A percentile compares a stretch with the other conserved stretches of the same genome.
Evolutionary conservation across 805 yeast genomes (phyloP).

Genomic region (Barnettozyma sp.): DNA sequence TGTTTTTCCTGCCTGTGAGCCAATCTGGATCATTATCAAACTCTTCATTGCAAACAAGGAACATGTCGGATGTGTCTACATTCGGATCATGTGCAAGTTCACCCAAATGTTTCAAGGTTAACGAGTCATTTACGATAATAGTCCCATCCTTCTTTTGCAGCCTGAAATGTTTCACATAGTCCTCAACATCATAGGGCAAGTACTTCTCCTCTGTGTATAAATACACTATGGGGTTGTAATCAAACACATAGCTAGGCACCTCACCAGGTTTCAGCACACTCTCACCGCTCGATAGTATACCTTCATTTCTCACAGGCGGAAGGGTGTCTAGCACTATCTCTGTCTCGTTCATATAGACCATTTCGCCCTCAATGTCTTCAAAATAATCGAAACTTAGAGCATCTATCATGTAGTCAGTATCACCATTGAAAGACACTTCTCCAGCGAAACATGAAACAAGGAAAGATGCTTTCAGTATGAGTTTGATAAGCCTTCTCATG

Average conservation of each 20-base stretch:
- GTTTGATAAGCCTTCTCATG: too few species aligned
- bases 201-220: constrained; percentile 85
- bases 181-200: constrained; percentile 72
- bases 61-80: constrained; percentile 35
- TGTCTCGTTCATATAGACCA: constrained; percentile 8
- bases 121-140: constrained; percentile 27
- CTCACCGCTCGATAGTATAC: constrained; percentile 28
- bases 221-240: constrained; percentile 72
- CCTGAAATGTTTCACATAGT: constrained; percentile 61
- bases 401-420: not conserved
- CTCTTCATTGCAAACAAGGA: constrained; percentile 60
- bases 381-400: constrained; percentile 15
- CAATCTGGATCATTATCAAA: constrained; percentile 74
- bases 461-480: too few species aligned
- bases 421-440: too few species aligned
- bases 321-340: too few species aligned
- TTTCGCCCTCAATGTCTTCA: constrained; percentile 9
- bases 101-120: constrained; percentile 26
- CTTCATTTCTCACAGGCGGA: constrained; percentile 32
- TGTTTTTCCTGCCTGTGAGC: constrained; percentile 67
- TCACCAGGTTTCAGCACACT: constrained; percentile 43
- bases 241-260: constrained; percentile 56
- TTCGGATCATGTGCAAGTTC: constrained; percentile 23
- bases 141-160: constrained; percentile 48
- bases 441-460: too few species aligned